Base-by-base conservation (phyloP, 805 yeast genomes). In the Kregervanrija fluxuum region DNA sequence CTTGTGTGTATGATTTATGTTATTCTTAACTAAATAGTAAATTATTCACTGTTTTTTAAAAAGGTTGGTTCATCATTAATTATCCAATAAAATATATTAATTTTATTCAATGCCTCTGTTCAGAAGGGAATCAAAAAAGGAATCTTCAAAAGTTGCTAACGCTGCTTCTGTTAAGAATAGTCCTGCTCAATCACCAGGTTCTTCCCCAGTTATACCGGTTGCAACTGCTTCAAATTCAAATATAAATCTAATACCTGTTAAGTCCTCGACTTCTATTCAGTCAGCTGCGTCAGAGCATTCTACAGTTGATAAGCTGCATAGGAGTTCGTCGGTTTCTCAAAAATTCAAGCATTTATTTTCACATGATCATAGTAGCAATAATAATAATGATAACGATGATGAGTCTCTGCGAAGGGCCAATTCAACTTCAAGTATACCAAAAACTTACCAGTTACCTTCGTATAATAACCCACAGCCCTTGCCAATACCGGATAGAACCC, bases 291-390 rank as follows among this genome's bases (percentile, higher is more conserved):
- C 40, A 8, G 32, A 37, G 28, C 17, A 28, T 14, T n/a, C 43
- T 4, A 16, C 40, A 13, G 14, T 36, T 8, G 32, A 35, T 14
- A 36, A 31, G 30, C 12, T 46, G n/a, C 43, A 43, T 16, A 45
- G 67, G 35, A 47, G 55, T 16, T 53, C 63, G 35, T 62, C 68
- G 4, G 53, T 63, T 45, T 53, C 65, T 11, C 59, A 56, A 33
- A 55, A 57, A 43, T 59, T 64, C 35, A 62, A 61, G 48, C 58
- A 48, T 41, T 39, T 64, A 9, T 63, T 63, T 36, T 45, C 54
- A 15, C 57, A 54, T 32, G 48, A 44, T 22, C 3, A n/a, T 12
- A 28, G 16, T 16, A 30, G 11, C 11, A 17, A 33, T 15, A 15
- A 9, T 15, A 15, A 9, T 31, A 39, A 39, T 30, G 35, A 47